phyloP scores from a whole-genome alignment of 768 basidiomycete species.

The Boletus speciosus region DNA sequence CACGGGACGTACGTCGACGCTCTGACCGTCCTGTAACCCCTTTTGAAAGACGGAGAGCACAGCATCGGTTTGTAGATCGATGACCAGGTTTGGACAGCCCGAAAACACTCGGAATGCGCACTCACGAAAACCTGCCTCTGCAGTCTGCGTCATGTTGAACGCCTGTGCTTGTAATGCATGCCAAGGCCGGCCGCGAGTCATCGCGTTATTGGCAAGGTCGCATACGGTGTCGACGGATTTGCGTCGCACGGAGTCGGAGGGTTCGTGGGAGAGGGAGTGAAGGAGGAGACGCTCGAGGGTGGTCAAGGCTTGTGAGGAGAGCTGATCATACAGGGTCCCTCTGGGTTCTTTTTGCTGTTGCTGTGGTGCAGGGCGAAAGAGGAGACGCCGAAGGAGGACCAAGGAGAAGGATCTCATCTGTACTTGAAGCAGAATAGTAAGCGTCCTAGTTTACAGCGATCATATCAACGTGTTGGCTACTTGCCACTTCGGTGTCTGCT shows the following conservation, averaged over 20 bases:
- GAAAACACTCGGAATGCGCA: slow-evolving; percentile 71
- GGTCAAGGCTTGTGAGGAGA: slow-evolving; percentile 60
- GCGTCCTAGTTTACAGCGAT: not conserved
- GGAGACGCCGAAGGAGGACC: slow-evolving; percentile 72
- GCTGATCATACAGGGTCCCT: slow-evolving; percentile 74
- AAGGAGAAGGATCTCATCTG: slow-evolving; percentile 86
- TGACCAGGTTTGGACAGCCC: slow-evolving; percentile 69
- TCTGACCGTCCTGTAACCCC: slow-evolving; percentile 64
- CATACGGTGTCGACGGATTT: slow-evolving; percentile 74
- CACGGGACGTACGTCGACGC: slow-evolving; percentile 51
- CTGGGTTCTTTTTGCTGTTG: slow-evolving; percentile 36
- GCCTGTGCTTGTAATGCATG: slow-evolving; percentile 72
- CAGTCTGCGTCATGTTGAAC: slow-evolving; percentile 54
- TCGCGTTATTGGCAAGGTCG: slow-evolving; percentile 72
- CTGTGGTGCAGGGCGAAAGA: slow-evolving; percentile 58
- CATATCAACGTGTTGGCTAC: slow-evolving; percentile 26
- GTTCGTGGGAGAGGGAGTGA: slow-evolving; percentile 64
- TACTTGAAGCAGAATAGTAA: slow-evolving; percentile 12
- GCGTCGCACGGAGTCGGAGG: slow-evolving; percentile 52
- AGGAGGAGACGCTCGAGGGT: slow-evolving; percentile 72
- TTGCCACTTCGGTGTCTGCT: slow-evolving; percentile 76
- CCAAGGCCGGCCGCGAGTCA: slow-evolving; percentile 77
- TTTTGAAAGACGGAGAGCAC: slow-evolving; percentile 64
- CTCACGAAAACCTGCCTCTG: slow-evolving; percentile 43
- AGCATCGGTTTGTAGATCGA: slow-evolving; percentile 70